Evolutionary conservation across 108 stramenopile genomes (phyloP), one percentile per base, ranked within the genome.

Genomic region (Poteriospumella lacustris): DNA sequence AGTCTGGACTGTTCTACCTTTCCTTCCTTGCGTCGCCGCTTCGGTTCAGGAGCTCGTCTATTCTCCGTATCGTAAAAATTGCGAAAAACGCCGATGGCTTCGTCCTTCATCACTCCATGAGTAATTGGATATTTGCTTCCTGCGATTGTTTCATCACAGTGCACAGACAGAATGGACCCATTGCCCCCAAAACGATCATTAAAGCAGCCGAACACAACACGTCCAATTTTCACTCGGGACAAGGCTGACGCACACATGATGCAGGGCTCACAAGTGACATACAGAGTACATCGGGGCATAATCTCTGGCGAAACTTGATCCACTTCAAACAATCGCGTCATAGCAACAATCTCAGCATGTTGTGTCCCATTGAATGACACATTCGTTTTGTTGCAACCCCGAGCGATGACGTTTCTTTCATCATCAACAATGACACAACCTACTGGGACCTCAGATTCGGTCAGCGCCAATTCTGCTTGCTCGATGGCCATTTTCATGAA

Each of bases 181-280:
- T 82, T 83, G 34, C 84, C 84, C 31, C 84, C 84, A 78, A 85
- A 85, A 26, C 84, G 84, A 38, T 83, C 83, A 73, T 85, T 85
- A 12, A 26, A 2, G 15, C 77, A 78, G 0, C 84, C 84, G 38
- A 85, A 85, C 26, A 44, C 42, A 28, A 79, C 78, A 24, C 40
- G 24, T 0, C 39, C 1, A 1, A 85, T 58, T 2, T 69, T 69
- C 47, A 79, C 58, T 39, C 42, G 41, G 9, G 40, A 0, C 58
- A 85, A 42, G 3, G 85, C 85, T 0, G 76, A 39, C 5, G 85
- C 82, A 81, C 85, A 85, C 85, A 85, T 85, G 47, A 85, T 78
- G 68, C 85, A 85, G 0, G 85, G 85, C 67, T 85, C 85, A 52
- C 82, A 78, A 19, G 82, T 85, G 24, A 85, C 85, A 29, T 60